A percentile compares a stretch with the other conserved stretches of the same genome.
Conservation (phyloP, 2,329 filamentous ascomycete genomes). For the Curvularia hawaiiensis region DNA sequence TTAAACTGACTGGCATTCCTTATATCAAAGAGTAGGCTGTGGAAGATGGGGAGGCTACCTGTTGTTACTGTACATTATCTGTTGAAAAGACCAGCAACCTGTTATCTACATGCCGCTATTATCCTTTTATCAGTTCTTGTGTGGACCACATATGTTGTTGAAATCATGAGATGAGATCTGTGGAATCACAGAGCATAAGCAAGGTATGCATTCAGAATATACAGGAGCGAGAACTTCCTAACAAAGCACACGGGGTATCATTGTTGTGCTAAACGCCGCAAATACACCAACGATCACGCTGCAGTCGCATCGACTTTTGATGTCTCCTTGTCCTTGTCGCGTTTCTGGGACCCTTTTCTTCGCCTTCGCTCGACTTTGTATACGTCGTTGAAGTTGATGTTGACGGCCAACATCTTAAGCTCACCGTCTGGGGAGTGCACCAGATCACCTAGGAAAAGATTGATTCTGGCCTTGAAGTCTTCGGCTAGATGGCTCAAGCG, state of each 20-base stretch:
- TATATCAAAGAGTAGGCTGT: conserved; percentile 36
- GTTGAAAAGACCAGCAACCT: neutral
- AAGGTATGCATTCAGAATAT: neutral
- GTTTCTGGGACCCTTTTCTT: conserved; percentile 45
- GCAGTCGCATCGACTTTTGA: conserved; percentile 13
- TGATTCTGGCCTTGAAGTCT: conserved; percentile 78
- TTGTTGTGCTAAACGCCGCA: neutral
- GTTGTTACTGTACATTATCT: neutral
- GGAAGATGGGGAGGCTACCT: neutral
- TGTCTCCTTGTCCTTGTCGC: conserved; percentile 39
- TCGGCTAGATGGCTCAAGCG: conserved; percentile 73
- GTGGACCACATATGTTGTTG: neutral
- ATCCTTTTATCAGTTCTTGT: neutral
- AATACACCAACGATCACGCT: neutral
- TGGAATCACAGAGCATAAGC: no score
- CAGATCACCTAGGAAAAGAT: conserved; percentile 84
- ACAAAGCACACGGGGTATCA: conserved; percentile 12
- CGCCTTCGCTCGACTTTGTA: conserved; percentile 79
- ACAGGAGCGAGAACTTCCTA: conserved; percentile 11
- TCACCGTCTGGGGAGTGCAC: conserved; percentile 94
- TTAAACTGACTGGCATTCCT: conserved; percentile 56
- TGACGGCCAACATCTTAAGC: conserved; percentile 92
- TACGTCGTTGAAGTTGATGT: conserved; percentile 99
- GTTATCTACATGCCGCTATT: neutral
- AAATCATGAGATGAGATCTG: no score